Evolutionary conservation across 345 rosid genomes (phyloP).

Genomic region (Durio zibethinus): DNA sequence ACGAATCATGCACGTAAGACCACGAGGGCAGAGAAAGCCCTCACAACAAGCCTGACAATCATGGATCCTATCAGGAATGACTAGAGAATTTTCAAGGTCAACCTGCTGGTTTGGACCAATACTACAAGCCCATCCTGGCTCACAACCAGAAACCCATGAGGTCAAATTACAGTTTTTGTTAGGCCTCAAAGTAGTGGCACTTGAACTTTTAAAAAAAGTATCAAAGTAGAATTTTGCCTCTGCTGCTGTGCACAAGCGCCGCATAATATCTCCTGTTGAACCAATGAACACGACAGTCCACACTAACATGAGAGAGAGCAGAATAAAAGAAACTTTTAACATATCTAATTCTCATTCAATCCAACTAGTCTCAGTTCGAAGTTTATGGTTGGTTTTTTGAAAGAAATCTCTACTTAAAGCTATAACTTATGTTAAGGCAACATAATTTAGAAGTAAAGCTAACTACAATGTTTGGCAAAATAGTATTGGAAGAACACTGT

Average conservation of each 20-base stretch:
- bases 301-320: neutral
- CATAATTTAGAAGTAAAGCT: neutral
- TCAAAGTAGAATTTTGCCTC: constrained; percentile 73
- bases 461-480: neutral
- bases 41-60: constrained; percentile 77
- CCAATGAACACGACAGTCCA: constrained; percentile 9
- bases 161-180: constrained; percentile 81
- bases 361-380: neutral
- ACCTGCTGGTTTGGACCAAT: constrained; percentile 35
- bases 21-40: constrained; percentile 92
- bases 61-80: constrained; percentile 57
- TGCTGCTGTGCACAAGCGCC: constrained; percentile 70
- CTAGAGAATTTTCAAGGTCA: constrained; percentile 48
- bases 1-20: constrained; percentile 97
- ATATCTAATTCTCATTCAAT: neutral
- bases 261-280: constrained; percentile 46
- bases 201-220: constrained; percentile 41
- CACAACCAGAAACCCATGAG: constrained; percentile 87
- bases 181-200: constrained; percentile 42
- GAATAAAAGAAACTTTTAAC: neutral
- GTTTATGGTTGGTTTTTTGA: neutral
- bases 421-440: neutral
- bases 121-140: constrained; percentile 97
- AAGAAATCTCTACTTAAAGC: neutral
- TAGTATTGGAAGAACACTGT: neutral